A percentile compares a stretch with the other conserved stretches of the same genome.
These are phyloP conservation scores for Solanum neorickii DNA, from an alignment of 257 asterid species.

Conservation along the genomic window DNA sequence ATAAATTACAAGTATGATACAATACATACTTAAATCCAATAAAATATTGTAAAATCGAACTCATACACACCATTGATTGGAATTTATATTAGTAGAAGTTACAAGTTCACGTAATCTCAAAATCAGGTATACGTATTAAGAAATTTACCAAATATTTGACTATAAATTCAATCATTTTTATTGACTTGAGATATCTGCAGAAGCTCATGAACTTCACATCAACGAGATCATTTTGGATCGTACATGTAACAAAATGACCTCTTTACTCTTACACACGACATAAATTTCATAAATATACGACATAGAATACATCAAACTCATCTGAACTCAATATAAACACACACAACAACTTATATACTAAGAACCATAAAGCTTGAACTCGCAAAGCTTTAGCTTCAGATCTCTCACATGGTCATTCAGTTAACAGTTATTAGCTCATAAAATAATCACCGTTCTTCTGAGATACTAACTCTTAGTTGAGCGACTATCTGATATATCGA, in stretches of 20 bases:
- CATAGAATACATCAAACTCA: background rate
- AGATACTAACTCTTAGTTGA: background rate
- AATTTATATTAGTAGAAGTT: no score
- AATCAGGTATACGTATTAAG: background rate
- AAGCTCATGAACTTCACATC: background rate
- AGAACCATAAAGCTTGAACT: background rate
- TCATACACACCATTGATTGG: background rate
- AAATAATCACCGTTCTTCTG: background rate
- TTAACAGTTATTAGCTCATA: background rate
- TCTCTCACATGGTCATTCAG: background rate
- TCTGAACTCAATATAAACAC: background rate
- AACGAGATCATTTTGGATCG: background rate
- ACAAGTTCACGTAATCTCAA: no score
- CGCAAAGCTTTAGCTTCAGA: background rate
- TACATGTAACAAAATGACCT: background rate
- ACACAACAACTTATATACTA: background rate
- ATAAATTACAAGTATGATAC: background rate
- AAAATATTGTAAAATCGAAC: background rate
- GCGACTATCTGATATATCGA: background rate
- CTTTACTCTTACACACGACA: background rate
- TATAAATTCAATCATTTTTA: no score
- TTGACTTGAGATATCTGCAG: no score
- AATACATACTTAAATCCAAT: background rate
- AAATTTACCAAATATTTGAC: background rate
- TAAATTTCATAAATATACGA: background rate